Conservation (phyloP, 306 rosid genomes). For the Fragaria iinumae region DNA sequence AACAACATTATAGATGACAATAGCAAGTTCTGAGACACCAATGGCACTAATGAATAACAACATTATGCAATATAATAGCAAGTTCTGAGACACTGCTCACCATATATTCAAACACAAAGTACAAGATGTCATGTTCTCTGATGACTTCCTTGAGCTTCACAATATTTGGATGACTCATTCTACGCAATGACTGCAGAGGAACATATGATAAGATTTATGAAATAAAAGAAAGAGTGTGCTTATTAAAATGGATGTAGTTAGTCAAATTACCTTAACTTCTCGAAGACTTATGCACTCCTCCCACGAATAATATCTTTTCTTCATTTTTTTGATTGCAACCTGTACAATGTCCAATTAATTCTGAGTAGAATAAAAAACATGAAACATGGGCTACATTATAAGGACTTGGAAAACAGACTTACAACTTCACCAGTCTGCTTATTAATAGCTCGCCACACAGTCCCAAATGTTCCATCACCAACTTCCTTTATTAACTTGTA, state of each 20-base stretch:
- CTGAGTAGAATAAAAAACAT: neutral
- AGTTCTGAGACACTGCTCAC: constrained; percentile 40
- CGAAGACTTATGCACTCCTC: constrained; percentile 94
- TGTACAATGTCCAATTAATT: constrained; percentile 28
- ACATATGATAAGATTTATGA: neutral
- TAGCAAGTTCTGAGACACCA: neutral
- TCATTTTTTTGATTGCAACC: constrained; percentile 98
- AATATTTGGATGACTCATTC: constrained; percentile 89
- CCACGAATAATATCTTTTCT: constrained; percentile 94
- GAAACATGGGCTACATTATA: neutral
- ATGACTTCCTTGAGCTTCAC: constrained; percentile 97
- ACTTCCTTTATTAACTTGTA: constrained; percentile 96
- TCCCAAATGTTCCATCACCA: constrained; percentile 97
- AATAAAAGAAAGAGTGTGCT: neutral
- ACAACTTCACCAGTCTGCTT: constrained; percentile 97
- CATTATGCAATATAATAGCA: neutral
- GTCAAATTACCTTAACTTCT: constrained; percentile 78
- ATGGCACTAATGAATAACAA: neutral
- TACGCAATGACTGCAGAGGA: constrained; percentile 64
- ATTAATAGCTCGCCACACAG: constrained; percentile 91
- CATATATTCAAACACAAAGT: constrained; percentile 95
- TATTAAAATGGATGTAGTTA: neutral
- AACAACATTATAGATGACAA: neutral
- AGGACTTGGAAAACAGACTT: constrained; percentile 31
- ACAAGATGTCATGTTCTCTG: constrained; percentile 79